Percentiles rank a stretch among this genome's conserved stretches.
Evolutionary conservation across 2,329 filamentous ascomycete genomes (phyloP).

Genomic region (Leptographium galeiforme): DNA sequence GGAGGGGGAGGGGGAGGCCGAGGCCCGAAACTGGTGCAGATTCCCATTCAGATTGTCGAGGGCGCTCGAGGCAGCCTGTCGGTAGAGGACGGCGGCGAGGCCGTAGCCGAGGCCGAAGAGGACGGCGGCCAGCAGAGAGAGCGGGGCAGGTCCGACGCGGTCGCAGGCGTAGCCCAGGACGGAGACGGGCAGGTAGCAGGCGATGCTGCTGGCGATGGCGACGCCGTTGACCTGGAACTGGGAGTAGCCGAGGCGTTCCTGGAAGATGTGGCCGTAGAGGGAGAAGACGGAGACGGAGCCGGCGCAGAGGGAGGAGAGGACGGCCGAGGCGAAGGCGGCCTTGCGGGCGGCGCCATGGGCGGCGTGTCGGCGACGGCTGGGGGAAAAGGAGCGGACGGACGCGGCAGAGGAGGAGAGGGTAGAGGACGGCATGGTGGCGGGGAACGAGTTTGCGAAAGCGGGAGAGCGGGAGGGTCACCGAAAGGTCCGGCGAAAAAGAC

Average conservation of each 20-base stretch:
- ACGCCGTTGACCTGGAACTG: slow-evolving; percentile 89
- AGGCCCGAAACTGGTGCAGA: no score
- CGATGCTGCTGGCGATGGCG: slow-evolving; percentile 73
- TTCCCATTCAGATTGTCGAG: slow-evolving; percentile 12
- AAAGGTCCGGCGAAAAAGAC: background rate
- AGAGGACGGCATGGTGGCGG: no score
- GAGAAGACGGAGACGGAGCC: slow-evolving; percentile 90
- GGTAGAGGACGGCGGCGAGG: slow-evolving; percentile 68
- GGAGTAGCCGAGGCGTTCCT: slow-evolving; percentile 72
- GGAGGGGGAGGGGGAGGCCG: slow-evolving; percentile 31
- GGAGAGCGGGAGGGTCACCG: background rate
- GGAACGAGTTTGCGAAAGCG: background rate
- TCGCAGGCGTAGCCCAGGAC: slow-evolving; percentile 86
- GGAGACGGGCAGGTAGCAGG: slow-evolving; percentile 86
- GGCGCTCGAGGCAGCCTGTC: slow-evolving; percentile 26
- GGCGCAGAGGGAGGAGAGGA: slow-evolving; percentile 56
- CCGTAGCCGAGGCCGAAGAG: slow-evolving; percentile 75
- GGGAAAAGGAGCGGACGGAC: slow-evolving; percentile 6
- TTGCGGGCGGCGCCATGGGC: slow-evolving; percentile 20
- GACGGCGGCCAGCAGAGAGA: slow-evolving; percentile 57
- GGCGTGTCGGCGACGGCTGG: slow-evolving; percentile 2
- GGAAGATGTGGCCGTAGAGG: slow-evolving; percentile 83
- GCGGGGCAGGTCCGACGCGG: slow-evolving; percentile 64
- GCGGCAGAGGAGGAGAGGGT: slow-evolving; percentile 4
- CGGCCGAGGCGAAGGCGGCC: slow-evolving; percentile 39